phyloP scores from a whole-genome alignment of 1,139 yeast species.

The Trichomonascaceae sp. region DNA sequence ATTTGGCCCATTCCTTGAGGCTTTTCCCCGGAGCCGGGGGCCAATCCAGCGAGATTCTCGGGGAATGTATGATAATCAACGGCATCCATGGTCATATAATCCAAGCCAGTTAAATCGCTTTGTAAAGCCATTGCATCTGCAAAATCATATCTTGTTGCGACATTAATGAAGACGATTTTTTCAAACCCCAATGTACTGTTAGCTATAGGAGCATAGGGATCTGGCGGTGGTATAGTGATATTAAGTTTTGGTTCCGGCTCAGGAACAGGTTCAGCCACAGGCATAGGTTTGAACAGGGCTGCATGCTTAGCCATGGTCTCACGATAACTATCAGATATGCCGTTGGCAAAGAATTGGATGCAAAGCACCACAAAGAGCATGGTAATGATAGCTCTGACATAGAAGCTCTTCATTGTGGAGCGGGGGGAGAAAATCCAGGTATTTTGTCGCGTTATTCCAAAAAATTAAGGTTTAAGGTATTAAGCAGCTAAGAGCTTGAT shows the following conservation, averaged over 20 bases:
- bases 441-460: neutral
- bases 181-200: constrained; percentile 20
- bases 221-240: neutral
- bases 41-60: constrained; percentile 11
- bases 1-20: constrained; percentile 1
- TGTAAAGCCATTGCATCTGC: constrained; percentile 17
- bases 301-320: neutral
- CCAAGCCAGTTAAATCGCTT: constrained; percentile 11
- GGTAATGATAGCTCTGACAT: neutral
- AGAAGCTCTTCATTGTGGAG: neutral
- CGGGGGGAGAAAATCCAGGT: neutral
- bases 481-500: neutral
- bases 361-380: neutral
- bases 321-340: neutral
- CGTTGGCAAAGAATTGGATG: neutral
- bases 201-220: neutral
- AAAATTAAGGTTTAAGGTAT: neutral
- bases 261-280: neutral
- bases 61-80: constrained; percentile 9
- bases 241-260: neutral
- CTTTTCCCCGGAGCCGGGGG: constrained; percentile 13
- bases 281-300: neutral
- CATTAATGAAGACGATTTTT: constrained; percentile 16
- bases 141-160: constrained; percentile 13
- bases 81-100: constrained; percentile 11